These are phyloP conservation scores for Mariannaea sp. DNA, from an alignment of 2,329 filamentous ascomycete species.

Conservation along the genomic window DNA sequence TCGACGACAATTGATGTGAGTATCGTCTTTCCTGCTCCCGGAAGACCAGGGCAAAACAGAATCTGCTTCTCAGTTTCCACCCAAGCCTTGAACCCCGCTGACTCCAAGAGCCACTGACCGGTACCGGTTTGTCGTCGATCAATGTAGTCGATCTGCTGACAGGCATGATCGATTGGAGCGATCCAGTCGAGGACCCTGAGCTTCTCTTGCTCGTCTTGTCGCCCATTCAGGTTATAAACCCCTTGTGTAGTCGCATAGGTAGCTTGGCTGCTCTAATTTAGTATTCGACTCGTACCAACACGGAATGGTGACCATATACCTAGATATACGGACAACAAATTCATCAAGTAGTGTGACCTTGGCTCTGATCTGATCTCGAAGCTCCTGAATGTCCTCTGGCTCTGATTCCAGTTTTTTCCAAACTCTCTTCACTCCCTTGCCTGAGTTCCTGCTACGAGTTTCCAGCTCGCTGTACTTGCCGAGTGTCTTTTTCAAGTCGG, in stretches of 20 bases:
- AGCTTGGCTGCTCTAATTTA: too few relatives aligned
- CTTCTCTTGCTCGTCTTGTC: too few relatives aligned
- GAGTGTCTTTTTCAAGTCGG: neutral
- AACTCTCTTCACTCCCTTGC: neutral
- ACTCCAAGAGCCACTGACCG: constrained; percentile 1
- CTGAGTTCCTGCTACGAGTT: neutral
- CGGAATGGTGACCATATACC: too few relatives aligned
- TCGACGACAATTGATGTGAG: constrained; percentile 3
- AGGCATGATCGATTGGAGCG: neutral
- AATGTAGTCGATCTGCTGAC: neutral
- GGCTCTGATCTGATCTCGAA: neutral
- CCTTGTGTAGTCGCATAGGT: too few relatives aligned
- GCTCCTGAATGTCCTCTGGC: constrained; percentile 3
- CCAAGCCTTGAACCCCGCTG: neutral
- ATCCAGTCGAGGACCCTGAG: constrained; percentile 6
- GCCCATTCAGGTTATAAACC: too few relatives aligned
- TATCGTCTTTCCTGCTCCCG: constrained; percentile 10
- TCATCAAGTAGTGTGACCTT: neutral
- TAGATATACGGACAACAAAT: neutral
- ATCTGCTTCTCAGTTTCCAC: neutral
- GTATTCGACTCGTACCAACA: too few relatives aligned
- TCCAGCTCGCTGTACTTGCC: neutral
- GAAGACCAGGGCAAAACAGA: constrained; percentile 10
- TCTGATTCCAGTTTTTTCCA: constrained; percentile 2
- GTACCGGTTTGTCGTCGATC: neutral